Conservation (phyloP, 225 moss, liverwort and hornwort genomes). For the Pleurozium schreberi region DNA sequence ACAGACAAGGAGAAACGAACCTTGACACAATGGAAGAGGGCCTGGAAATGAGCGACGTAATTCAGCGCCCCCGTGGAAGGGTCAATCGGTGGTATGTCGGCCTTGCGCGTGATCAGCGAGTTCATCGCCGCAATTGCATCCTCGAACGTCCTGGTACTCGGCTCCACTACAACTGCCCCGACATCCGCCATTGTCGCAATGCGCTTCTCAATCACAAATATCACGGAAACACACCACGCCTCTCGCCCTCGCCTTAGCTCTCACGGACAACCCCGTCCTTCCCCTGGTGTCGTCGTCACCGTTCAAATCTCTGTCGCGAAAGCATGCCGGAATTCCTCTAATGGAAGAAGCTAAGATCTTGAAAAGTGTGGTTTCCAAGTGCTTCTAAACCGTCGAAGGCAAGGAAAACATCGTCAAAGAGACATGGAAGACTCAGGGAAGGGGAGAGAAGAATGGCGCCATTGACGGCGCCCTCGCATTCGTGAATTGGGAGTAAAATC, state of each 20-base stretch:
- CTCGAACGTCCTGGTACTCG: conserved; percentile 39
- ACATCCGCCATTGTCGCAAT: conserved; percentile 16
- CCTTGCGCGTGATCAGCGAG: conserved; percentile 35
- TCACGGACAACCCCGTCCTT: neutral
- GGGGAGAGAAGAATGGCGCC: neutral
- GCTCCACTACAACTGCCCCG: neutral
- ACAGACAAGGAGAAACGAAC: conserved; percentile 5
- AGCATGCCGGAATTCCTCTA: neutral
- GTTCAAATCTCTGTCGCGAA: neutral
- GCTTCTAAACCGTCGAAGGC: neutral
- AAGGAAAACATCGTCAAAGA: neutral
- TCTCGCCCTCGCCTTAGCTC: neutral
- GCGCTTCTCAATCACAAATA: neutral
- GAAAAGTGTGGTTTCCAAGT: neutral
- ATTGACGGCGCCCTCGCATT: neutral
- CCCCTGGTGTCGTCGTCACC: neutral
- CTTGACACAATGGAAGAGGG: conserved; percentile 44
- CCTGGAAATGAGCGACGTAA: conserved; percentile 48
- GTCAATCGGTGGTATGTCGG: neutral
- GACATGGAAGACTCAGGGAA: neutral
- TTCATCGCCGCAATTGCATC: conserved; percentile 55
- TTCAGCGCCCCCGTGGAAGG: conserved; percentile 7
- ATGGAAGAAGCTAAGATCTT: neutral
- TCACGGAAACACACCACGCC: neutral
- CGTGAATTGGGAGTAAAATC: neutral